phyloP scores from a whole-genome alignment of 1,284 basidiomycete genomes.

The Irpex sp. region DNA sequence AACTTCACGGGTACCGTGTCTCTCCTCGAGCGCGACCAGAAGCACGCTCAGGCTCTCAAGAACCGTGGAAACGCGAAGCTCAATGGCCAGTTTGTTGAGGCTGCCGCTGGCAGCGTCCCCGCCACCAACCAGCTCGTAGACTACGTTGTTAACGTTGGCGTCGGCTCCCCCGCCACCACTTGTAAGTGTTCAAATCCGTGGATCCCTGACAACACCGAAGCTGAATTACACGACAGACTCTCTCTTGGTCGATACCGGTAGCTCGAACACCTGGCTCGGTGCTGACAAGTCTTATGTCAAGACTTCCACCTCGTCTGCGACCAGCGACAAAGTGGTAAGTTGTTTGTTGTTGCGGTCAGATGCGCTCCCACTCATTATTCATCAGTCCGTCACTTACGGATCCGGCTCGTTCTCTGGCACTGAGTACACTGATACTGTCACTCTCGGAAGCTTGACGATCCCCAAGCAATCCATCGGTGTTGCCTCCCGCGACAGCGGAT shows the following conservation, averaged over 20 bases:
- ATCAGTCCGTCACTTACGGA: slow-evolving; percentile 42
- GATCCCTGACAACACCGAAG: background rate
- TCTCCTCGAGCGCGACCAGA: slow-evolving; percentile 24
- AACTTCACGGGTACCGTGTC: slow-evolving; percentile 22
- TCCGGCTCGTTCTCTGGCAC: slow-evolving; percentile 44
- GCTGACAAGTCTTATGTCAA: slow-evolving; percentile 2
- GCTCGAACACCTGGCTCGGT: slow-evolving; percentile 9
- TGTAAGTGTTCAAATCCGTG: slow-evolving; percentile 15
- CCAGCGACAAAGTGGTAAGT: slow-evolving; percentile 5
- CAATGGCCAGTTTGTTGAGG: slow-evolving; percentile 10
- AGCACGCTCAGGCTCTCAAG: slow-evolving; percentile 20
- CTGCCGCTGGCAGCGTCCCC: slow-evolving; percentile 11
- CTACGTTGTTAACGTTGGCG: slow-evolving; percentile 23
- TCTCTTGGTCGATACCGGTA: slow-evolving; percentile 15
- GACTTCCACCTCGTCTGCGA: background rate
- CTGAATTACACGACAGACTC: slow-evolving; percentile 8
- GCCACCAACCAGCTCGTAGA: slow-evolving; percentile 21
- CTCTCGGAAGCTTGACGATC: slow-evolving; percentile 18
- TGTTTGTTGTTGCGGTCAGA: background rate
- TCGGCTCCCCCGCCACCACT: slow-evolving; percentile 23
- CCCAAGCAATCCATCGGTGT: slow-evolving; percentile 48
- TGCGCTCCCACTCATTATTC: background rate
- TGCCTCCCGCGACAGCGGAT: slow-evolving; percentile 34
- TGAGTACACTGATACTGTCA: slow-evolving; percentile 26
- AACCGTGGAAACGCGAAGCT: slow-evolving; percentile 16